Percentiles rank a stretch among this genome's conserved stretches.
phyloP scores from a whole-genome alignment of 768 basidiomycete species.

The Suillus discolor region DNA sequence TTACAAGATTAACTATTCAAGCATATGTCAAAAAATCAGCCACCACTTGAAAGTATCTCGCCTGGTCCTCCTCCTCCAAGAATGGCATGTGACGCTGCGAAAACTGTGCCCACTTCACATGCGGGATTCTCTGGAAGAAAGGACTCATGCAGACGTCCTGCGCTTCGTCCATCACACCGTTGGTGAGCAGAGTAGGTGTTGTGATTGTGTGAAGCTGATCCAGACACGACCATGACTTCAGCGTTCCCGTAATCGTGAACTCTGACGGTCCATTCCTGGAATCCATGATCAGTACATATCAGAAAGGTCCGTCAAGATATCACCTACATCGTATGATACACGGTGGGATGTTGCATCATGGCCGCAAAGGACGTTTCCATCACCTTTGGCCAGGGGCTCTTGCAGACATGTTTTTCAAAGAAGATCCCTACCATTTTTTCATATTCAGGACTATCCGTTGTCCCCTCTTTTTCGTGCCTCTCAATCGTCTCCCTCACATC shows the following conservation, averaged over 20 bases:
- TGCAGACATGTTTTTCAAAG: conserved; percentile 32
- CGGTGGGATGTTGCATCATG: conserved; percentile 19
- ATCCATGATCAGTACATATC: background rate
- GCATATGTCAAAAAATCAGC: conserved; percentile 31
- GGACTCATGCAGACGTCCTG: conserved; percentile 30
- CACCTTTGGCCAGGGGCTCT: conserved; percentile 30
- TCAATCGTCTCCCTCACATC: conserved; percentile 22
- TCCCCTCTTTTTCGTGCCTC: conserved; percentile 28
- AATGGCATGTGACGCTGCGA: conserved; percentile 40
- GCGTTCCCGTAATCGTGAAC: conserved; percentile 36
- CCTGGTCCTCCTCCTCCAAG: conserved; percentile 41
- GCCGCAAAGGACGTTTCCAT: conserved; percentile 21
- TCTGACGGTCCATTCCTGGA: conserved; percentile 24
- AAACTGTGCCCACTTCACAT: conserved; percentile 32
- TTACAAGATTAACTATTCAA: background rate
- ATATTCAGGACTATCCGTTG: conserved; percentile 29
- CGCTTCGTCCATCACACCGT: conserved; percentile 35
- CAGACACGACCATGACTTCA: conserved; percentile 46
- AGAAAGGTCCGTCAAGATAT: conserved; percentile 5
- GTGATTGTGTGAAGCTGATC: conserved; percentile 38
- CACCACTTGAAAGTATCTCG: conserved; percentile 39
- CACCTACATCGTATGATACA: conserved; percentile 18
- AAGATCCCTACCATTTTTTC: conserved; percentile 23
- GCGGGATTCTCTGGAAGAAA: conserved; percentile 28
- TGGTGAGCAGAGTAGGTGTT: conserved; percentile 38